A percentile compares a stretch with the other conserved stretches of the same genome.
Evolutionary conservation across 805 yeast genomes (phyloP).

Genomic region (Wickerhamomyces chambardii): DNA sequence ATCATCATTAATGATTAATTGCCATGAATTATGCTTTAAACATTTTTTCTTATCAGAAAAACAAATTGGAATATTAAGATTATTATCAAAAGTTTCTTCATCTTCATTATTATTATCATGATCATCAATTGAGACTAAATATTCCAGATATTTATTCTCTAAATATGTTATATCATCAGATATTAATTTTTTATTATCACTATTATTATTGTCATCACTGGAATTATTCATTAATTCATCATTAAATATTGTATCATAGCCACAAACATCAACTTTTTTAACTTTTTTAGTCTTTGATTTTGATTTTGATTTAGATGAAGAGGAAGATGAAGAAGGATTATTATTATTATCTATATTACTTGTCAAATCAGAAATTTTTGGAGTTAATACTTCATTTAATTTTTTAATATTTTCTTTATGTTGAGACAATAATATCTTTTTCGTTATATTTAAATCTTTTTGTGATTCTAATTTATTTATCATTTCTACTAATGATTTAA

Average conservation of each 20-base stretch:
- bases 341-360: too few relatives aligned
- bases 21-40: slow-evolving; percentile 44
- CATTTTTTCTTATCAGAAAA: slow-evolving; percentile 48
- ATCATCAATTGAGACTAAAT: not conserved
- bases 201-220: slow-evolving; percentile 3
- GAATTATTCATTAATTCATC: not conserved
- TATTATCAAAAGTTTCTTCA: slow-evolving; percentile 4
- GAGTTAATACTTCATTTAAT: slow-evolving; percentile 14
- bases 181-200: slow-evolving; percentile 11
- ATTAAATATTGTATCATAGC: slow-evolving; percentile 29
- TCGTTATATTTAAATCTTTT: slow-evolving; percentile 3
- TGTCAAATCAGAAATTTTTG: not conserved
- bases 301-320: too few relatives aligned
- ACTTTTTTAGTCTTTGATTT: slow-evolving; percentile 8
- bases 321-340: too few relatives aligned
- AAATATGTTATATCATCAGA: slow-evolving; percentile 7
- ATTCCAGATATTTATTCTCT: slow-evolving; percentile 2
- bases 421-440: slow-evolving; percentile 10
- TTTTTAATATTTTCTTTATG: slow-evolving; percentile 16
- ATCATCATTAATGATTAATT: slow-evolving; percentile 23
- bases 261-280: slow-evolving; percentile 42
- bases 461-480: not conserved
- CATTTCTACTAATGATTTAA: slow-evolving; percentile 1
- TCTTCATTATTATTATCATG: not conserved
- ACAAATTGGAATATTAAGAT: slow-evolving; percentile 33